phyloP scores from a whole-genome alignment of 108 stramenopile genomes.

The Thalassiosira profunda region DNA sequence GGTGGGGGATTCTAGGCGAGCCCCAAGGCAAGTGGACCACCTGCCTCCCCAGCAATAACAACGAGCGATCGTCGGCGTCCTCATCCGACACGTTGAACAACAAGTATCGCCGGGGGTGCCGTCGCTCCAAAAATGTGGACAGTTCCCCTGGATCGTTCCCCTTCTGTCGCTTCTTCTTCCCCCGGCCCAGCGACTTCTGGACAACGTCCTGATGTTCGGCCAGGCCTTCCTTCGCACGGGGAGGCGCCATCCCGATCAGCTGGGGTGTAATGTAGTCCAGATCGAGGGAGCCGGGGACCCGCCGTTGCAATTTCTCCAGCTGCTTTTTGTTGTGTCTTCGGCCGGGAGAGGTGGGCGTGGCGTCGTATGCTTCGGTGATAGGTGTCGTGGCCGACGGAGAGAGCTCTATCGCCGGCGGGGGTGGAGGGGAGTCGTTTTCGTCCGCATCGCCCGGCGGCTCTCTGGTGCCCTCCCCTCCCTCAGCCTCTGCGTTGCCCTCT shows the following conservation, averaged over 20 bases:
- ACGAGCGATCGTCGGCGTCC: constrained; percentile 52
- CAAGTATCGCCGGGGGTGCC: constrained; percentile 56
- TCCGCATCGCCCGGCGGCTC: no score
- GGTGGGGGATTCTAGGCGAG: constrained; percentile 29
- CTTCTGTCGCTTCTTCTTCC: constrained; percentile 12
- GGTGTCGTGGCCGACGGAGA: no score
- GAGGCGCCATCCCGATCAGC: constrained; percentile 64
- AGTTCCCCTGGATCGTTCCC: constrained; percentile 60
- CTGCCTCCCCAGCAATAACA: constrained; percentile 63
- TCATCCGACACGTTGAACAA: constrained; percentile 62
- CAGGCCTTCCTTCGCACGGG: constrained; percentile 29
- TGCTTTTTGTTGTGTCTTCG: constrained; percentile 8
- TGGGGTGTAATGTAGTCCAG: constrained; percentile 65
- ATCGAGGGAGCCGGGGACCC: constrained; percentile 47
- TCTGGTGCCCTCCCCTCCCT: no score
- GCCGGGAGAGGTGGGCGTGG: no score
- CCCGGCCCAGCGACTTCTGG: no score
- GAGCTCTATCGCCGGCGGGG: no score
- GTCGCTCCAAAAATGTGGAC: constrained; percentile 53
- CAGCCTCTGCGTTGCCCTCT: no score
- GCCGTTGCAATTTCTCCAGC: constrained; percentile 39
- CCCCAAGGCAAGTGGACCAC: constrained; percentile 73
- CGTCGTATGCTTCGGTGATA: no score
- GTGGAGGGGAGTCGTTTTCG: no score
- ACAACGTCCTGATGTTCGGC: no score